A percentile compares a stretch with the other conserved stretches of the same genome.
Evolutionary conservation across 73 alveolate species (phyloP).

Genomic region (Paramecium sexaurelia): DNA sequence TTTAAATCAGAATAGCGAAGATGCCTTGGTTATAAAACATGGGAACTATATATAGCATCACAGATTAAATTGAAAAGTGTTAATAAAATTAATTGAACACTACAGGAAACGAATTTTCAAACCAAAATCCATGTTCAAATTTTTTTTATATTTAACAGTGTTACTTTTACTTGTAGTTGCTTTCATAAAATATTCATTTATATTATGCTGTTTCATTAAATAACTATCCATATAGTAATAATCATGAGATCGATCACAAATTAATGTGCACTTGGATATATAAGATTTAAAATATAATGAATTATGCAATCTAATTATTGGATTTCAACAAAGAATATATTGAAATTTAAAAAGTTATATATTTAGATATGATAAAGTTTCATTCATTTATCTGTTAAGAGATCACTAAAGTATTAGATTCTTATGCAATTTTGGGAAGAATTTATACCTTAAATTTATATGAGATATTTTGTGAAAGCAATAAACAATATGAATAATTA

Average conservation of each 20-base stretch:
- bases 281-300: not conserved
- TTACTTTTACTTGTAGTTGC: not conserved
- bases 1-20: not conserved
- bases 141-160: not conserved
- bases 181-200: constrained; percentile 9
- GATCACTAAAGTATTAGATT: constrained; percentile 2
- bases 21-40: constrained; percentile 20
- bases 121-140: not conserved
- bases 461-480: constrained; percentile 19
- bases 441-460: not conserved
- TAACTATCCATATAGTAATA: not conserved
- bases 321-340: not conserved
- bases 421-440: constrained; percentile 4
- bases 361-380: not conserved
- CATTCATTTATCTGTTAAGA: not conserved
- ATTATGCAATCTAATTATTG: not conserved
- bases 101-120: not conserved
- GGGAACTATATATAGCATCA: not conserved
- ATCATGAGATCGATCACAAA: constrained; percentile 14
- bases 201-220: not conserved
- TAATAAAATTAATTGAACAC: not conserved
- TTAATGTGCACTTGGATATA: constrained; percentile 14
- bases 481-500: not conserved
- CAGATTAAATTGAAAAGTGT: not conserved
- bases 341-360: not conserved